These are phyloP conservation scores for Ophiostoma sp. DNA, from an alignment of 2,329 filamentous ascomycete species.

Conservation along the genomic window DNA sequence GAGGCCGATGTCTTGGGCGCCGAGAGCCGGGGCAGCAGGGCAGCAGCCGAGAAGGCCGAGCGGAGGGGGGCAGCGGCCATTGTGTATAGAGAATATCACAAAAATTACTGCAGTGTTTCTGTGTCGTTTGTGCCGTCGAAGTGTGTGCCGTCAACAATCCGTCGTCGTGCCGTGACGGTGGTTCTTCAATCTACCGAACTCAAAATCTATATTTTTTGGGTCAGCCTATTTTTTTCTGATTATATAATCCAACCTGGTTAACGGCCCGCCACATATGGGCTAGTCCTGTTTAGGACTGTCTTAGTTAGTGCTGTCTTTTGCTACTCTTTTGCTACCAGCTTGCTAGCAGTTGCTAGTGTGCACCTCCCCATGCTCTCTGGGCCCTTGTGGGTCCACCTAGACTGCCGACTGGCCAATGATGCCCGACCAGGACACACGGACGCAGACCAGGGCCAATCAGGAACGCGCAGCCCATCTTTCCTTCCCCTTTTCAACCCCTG, in stretches of 20 bases:
- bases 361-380: slow-evolving; percentile 20
- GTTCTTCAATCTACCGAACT: background rate
- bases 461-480: background rate
- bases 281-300: slow-evolving; percentile 14
- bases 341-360: slow-evolving; percentile 14
- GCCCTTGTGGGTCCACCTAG: slow-evolving; percentile 12
- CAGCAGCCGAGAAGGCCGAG: slow-evolving; percentile 21
- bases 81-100: background rate
- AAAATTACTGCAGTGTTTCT: background rate
- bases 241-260: background rate
- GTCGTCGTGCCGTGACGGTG: background rate
- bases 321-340: background rate
- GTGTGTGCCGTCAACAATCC: background rate
- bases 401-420: slow-evolving; percentile 22
- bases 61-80: slow-evolving; percentile 23
- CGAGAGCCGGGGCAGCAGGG: slow-evolving; percentile 19
- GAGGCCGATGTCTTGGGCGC: slow-evolving; percentile 9
- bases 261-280: background rate
- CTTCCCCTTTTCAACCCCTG: slow-evolving; percentile 26
- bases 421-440: slow-evolving; percentile 16
- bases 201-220: slow-evolving; percentile 12
- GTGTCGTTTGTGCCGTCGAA: background rate
- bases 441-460: slow-evolving; percentile 20
- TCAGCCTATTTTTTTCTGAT: background rate
- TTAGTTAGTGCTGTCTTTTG: background rate